phyloP scores from a whole-genome alignment of 768 basidiomycete species.

The Termitomyces heimii region DNA sequence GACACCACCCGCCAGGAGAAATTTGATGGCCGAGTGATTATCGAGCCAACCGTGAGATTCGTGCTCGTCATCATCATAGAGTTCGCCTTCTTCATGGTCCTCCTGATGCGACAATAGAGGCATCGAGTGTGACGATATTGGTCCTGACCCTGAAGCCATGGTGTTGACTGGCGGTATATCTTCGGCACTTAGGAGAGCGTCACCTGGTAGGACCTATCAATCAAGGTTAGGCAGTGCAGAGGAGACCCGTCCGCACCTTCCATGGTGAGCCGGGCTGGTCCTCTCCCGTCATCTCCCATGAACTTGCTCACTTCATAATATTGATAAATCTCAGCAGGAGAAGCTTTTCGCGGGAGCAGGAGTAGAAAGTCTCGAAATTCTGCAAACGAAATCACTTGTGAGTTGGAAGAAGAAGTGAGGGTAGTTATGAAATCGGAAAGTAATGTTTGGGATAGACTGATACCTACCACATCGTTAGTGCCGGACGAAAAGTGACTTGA shows the following conservation, averaged over 20 bases:
- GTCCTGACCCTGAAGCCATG: slow-evolving; percentile 9
- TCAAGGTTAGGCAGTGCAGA: neutral
- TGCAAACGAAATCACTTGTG: slow-evolving; percentile 65
- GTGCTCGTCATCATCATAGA: slow-evolving; percentile 51
- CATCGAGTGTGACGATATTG: slow-evolving; percentile 1
- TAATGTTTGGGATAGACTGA: slow-evolving; percentile 61
- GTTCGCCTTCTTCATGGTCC: slow-evolving; percentile 39
- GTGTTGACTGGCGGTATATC: slow-evolving; percentile 45
- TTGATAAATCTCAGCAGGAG: slow-evolving; percentile 79
- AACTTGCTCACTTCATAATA: slow-evolving; percentile 70
- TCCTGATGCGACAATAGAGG: slow-evolving; percentile 22
- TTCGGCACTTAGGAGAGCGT: slow-evolving; percentile 74
- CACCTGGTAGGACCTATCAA: slow-evolving; percentile 40
- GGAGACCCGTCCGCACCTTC: slow-evolving; percentile 54
- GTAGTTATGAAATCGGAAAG: slow-evolving; percentile 77
- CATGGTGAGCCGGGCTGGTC: slow-evolving; percentile 79
- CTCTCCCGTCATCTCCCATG: slow-evolving; percentile 70
- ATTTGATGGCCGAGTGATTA: slow-evolving; percentile 74
- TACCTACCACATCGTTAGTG: slow-evolving; percentile 44
- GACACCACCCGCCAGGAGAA: slow-evolving; percentile 88
- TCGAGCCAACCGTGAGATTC: slow-evolving; percentile 59
- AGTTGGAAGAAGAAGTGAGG: slow-evolving; percentile 66
- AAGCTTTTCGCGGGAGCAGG: slow-evolving; percentile 75
- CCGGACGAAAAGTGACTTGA: neutral
- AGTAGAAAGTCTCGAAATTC: slow-evolving; percentile 91